Base-by-base conservation (phyloP, 805 yeast species). In the Spencermartinsiella europaea region DNA sequence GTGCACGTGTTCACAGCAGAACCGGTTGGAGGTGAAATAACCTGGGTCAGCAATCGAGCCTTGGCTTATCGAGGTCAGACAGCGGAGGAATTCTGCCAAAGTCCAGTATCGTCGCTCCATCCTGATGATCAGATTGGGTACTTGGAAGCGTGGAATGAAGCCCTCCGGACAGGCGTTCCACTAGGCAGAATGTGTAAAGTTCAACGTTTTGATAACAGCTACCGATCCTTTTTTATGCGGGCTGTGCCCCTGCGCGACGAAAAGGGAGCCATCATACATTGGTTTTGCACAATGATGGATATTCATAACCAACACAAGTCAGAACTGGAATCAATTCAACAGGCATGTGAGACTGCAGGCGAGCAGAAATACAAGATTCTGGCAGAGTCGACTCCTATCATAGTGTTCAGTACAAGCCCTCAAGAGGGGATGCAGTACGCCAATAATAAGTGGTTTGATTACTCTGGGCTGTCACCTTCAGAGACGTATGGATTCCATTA, bases 251-350 rank as follows among this genome's bases (percentile, higher is more conserved):
- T 63, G 33, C 53, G 63, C 5, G 58, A 59, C 40, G 56, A 56
- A 12, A 54, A 48, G 42, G 64, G 65, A 14, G 45, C 59, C 2
- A 57, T 61, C 19, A 55, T 60, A 3, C 62, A 62, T 34, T 62
- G 65, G 65, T 60, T 62, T 45, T 63, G 64, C 17, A 60, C 66
- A 2, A 51, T 56, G 55, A 59, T 61, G 61, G 67, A 63, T 39
- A 57, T 62, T 34, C 65, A 63, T 37, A 64, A 55, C 16, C 64
- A 63, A 46, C 55, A 53, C 5, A 44, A 59, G 34, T 64, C 67
- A 3, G 63, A 63, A 45, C 33, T 50, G 15, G 63, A 60, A 31
- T 60, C 63, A 1, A 42, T 53, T 22, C 49, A 49, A 42, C 57
- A 54, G 38, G 56, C 59, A 12, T 58, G 55, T 40, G 57, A 58